Evolutionary conservation across 2,329 filamentous ascomycete genomes (phyloP), one percentile per base, ranked within the genome.

Genomic region (Bipolaris cookei): DNA sequence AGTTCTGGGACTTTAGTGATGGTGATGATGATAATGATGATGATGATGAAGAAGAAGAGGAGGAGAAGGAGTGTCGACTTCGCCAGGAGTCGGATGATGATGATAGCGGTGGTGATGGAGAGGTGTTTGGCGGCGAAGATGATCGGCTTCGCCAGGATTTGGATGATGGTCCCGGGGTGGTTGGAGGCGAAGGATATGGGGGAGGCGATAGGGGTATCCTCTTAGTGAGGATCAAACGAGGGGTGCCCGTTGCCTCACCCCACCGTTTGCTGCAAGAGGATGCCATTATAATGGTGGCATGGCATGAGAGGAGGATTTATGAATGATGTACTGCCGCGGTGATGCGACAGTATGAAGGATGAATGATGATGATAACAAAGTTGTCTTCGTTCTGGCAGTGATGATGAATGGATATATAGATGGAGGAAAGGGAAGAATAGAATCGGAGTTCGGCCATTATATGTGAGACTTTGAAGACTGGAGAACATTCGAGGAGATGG

Each of bases 111-210:
- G 35, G 18, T 16, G n/a, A 21, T 16, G n/a, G n/a, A n/a, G n/a
- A n/a, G n/a, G n/a, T n/a, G n/a, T n/a, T n/a, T n/a, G n/a, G n/a
- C n/a, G n/a, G n/a, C n/a, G n/a, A 35, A n/a, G 34, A 37, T 37
- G 34, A 6, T n/a, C 16, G 37, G 2, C 25, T 7, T 25, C 25
- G 25, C 25, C 25, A 28, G 25, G 25, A 28, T 0, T 28, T 32
- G 25, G 28, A 16, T 16, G 46, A 39, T 30, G 46, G 13, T 38
- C 14, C 6, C 34, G 44, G 18, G 11, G 45, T 49, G 10, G 55
- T 32, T n/a, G 51, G 51, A 32, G 55, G 45, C 41, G 53, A 42
- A 34, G 46, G 23, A 39, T 30, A 28, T 25, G 34, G 32, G 14
- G 8, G 18, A 28, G 30, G 37, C 8, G 30, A 32, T 20, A 32